Conservation (phyloP, 805 yeast species). For the Ogataea pilisensis region DNA sequence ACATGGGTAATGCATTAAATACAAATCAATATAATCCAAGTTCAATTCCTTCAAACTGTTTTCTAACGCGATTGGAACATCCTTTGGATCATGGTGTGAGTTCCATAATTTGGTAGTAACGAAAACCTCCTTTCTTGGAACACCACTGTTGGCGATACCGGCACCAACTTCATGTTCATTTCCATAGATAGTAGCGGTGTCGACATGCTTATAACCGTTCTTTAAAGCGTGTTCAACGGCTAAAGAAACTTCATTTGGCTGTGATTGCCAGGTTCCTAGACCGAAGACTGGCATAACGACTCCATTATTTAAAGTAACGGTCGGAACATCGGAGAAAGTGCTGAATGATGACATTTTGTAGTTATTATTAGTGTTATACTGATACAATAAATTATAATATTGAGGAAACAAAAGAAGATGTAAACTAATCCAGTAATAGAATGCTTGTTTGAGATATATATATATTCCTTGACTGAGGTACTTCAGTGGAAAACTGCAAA, state of each 20-base stretch:
- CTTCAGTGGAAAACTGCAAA: too few relatives aligned
- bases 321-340: constrained; percentile 2
- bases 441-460: too few relatives aligned
- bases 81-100: constrained; percentile 35
- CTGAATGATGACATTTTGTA: not conserved
- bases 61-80: constrained; percentile 37
- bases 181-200: constrained; percentile 67
- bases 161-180: constrained; percentile 67
- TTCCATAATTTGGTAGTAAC: constrained; percentile 62
- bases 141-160: constrained; percentile 41
- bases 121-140: constrained; percentile 48
- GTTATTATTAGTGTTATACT: not conserved
- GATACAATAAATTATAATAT: too few relatives aligned
- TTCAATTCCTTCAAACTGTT: constrained; percentile 46
- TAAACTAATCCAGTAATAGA: too few relatives aligned
- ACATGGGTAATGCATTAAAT: constrained; percentile 65
- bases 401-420: too few relatives aligned
- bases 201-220: constrained; percentile 68
- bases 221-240: constrained; percentile 60
- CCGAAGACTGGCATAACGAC: constrained; percentile 11
- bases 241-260: constrained; percentile 42
- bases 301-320: constrained; percentile 8
- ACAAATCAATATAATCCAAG: constrained; percentile 60
- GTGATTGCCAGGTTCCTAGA: constrained; percentile 37
- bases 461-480: too few relatives aligned